A percentile compares a stretch with the other conserved stretches of the same genome.
Evolutionary conservation across 2,329 filamentous ascomycete species (phyloP).

Genomic region (Cercospora janseana): DNA sequence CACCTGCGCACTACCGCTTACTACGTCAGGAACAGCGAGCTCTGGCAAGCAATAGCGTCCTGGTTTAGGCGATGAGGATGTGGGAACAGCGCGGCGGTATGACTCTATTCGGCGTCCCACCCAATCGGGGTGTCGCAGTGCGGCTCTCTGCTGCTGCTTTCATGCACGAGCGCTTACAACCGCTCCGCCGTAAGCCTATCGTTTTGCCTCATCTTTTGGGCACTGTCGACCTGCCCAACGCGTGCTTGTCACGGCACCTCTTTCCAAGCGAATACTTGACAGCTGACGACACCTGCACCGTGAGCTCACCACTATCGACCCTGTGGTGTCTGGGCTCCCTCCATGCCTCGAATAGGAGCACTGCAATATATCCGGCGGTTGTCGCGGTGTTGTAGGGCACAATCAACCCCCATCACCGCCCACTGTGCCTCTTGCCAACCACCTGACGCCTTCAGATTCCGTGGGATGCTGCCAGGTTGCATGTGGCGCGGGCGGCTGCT

Average conservation of each 20-base stretch:
- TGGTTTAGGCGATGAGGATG: neutral
- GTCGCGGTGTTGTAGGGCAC: too few species aligned
- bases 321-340: neutral
- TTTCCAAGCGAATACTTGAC: neutral
- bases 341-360: too few species aligned
- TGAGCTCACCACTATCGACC: neutral
- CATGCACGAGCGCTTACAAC: conserved; percentile 2
- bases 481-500: too few species aligned
- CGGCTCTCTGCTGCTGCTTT: conserved; percentile 7
- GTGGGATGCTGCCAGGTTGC: too few species aligned
- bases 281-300: neutral
- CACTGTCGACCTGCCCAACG: neutral
- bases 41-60: neutral
- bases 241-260: conserved; percentile 1
- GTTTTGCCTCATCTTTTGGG: conserved; percentile 6
- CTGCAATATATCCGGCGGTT: too few species aligned
- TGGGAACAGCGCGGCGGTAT: neutral
- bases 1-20: neutral
- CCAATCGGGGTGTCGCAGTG: neutral
- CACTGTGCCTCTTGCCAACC: too few species aligned
- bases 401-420: too few species aligned
- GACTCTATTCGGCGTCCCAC: neutral
- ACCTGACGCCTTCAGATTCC: too few species aligned
- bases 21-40: conserved; percentile 1
- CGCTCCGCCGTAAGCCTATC: neutral